These are phyloP conservation scores for Leucocoprinus birnbaumii DNA, from an alignment of 768 basidiomycete genomes.

Conservation along the genomic window DNA sequence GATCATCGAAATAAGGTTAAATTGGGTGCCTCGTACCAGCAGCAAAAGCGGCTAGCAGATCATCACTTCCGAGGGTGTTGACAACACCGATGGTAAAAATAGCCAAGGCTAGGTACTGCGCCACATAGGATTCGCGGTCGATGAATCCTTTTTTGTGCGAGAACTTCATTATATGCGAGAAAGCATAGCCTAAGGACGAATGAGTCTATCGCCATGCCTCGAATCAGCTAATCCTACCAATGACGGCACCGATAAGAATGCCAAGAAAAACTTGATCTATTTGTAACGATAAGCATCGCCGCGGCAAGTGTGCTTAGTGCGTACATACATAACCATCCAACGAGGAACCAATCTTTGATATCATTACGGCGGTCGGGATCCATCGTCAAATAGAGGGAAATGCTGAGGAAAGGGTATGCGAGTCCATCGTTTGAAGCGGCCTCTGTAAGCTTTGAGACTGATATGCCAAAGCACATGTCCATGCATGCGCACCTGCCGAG, in stretches of 20 bases:
- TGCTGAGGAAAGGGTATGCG: conserved; percentile 87
- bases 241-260: conserved; percentile 58
- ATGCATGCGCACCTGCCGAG: conserved; percentile 39
- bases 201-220: neutral
- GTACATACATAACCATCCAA: conserved; percentile 39
- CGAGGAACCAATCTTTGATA: conserved; percentile 80
- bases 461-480: neutral
- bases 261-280: conserved; percentile 63
- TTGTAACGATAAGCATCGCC: conserved; percentile 40
- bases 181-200: conserved; percentile 40
- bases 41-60: conserved; percentile 84
- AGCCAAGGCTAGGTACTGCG: conserved; percentile 71
- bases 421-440: conserved; percentile 95
- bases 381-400: conserved; percentile 83
- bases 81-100: conserved; percentile 72
- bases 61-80: conserved; percentile 76
- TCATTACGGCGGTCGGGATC: conserved; percentile 63
- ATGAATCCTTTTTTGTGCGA: conserved; percentile 26
- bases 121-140: conserved; percentile 68
- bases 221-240: conserved; percentile 28
- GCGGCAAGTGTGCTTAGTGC: conserved; percentile 47
- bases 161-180: conserved; percentile 69
- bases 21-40: conserved; percentile 38
- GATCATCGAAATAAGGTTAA: neutral
- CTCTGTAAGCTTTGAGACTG: conserved; percentile 36